A percentile compares a stretch with the other conserved stretches of the same genome.
These are phyloP conservation scores for Aspergillus quadricinctus DNA, from an alignment of 2,329 filamentous ascomycete species.

Conservation along the genomic window DNA sequence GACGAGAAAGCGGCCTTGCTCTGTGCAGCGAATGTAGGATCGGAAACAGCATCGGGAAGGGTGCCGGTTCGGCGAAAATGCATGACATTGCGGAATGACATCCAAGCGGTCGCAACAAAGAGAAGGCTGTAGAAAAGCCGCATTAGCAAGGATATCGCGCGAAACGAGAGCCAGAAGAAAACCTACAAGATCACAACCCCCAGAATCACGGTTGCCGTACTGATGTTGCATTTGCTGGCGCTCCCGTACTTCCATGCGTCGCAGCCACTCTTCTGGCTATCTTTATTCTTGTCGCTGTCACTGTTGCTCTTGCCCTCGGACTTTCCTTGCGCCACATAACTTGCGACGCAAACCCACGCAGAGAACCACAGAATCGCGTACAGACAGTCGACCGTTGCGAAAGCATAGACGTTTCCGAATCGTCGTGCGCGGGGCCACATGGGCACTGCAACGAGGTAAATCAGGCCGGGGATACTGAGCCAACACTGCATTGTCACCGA, in stretches of 20 bases:
- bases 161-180: background rate
- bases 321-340: slow-evolving; percentile 54
- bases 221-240: slow-evolving; percentile 53
- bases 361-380: slow-evolving; percentile 57
- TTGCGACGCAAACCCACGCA: slow-evolving; percentile 53
- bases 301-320: slow-evolving; percentile 40
- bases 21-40: slow-evolving; percentile 47
- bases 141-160: background rate
- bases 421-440: slow-evolving; percentile 56
- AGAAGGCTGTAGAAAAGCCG: slow-evolving; percentile 41
- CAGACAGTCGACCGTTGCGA: slow-evolving; percentile 52
- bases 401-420: slow-evolving; percentile 59
- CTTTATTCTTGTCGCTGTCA: slow-evolving; percentile 28
- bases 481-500: slow-evolving; percentile 47
- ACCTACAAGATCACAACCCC: slow-evolving; percentile 56
- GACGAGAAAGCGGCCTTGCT: slow-evolving; percentile 46
- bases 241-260: slow-evolving; percentile 53
- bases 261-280: slow-evolving; percentile 44
- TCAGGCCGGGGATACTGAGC: slow-evolving; percentile 53
- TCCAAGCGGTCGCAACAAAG: slow-evolving; percentile 49
- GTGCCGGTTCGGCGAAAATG: slow-evolving; percentile 55
- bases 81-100: slow-evolving; percentile 53
- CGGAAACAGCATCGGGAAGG: slow-evolving; percentile 44
- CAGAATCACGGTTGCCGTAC: slow-evolving; percentile 52
- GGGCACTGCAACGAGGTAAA: slow-evolving; percentile 58